Conservation (phyloP, 148 eudicot genomes). For the Rhododendron vialii region DNA sequence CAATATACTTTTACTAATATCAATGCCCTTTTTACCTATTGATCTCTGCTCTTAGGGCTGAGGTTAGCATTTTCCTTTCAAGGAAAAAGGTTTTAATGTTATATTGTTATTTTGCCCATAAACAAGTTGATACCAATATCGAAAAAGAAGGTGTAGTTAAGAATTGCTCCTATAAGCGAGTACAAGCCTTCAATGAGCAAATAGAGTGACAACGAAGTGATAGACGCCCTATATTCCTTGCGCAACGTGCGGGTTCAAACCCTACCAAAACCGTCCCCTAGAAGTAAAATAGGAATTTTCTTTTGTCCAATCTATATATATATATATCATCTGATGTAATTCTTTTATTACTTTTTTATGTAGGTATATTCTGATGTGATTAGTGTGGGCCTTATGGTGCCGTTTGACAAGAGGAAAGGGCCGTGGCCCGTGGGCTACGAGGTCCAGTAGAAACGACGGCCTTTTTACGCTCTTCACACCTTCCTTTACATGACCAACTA, state of each 20-base stretch:
- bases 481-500: not conserved
- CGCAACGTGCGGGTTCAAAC: not conserved
- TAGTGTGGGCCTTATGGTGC: not conserved
- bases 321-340: too few species aligned
- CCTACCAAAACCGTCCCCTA: not conserved
- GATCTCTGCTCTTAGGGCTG: not conserved
- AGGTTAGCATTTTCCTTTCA: not conserved
- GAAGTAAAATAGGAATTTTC: not conserved
- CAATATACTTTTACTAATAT: too few species aligned
- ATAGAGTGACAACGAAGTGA: not conserved
- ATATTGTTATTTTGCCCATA: too few species aligned
- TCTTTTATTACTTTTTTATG: too few species aligned
- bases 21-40: too few species aligned
- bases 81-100: not conserved
- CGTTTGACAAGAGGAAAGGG: not conserved
- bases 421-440: not conserved
- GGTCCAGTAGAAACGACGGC: not conserved
- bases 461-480: not conserved
- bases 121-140: not conserved
- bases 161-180: not conserved
- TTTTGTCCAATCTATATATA: too few species aligned
- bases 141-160: not conserved
- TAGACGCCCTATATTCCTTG: not conserved
- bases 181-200: not conserved
- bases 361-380: not conserved